Evolutionary conservation across 805 yeast genomes (phyloP).

Genomic region (Wickerhamiella kurtzmanii): DNA sequence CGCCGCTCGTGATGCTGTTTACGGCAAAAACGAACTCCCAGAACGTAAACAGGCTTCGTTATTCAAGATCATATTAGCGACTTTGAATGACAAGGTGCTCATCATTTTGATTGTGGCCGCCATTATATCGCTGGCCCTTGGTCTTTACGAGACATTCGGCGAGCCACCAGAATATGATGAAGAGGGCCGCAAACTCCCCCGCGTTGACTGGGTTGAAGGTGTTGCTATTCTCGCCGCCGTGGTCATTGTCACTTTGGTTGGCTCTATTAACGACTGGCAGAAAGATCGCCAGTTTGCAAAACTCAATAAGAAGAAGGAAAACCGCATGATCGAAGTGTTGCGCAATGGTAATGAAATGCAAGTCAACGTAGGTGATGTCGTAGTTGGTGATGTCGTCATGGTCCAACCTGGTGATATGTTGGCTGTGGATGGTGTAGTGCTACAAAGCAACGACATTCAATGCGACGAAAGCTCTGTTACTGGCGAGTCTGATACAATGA

Average conservation of each 20-base stretch:
- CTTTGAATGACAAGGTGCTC: conserved; percentile 82
- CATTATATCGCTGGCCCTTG: conserved; percentile 73
- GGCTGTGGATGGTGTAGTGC: conserved; percentile 73
- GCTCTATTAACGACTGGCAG: conserved; percentile 92
- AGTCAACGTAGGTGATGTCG: conserved; percentile 57
- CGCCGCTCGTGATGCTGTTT: conserved; percentile 32
- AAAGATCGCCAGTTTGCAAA: conserved; percentile 87
- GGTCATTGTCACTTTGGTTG: conserved; percentile 77
- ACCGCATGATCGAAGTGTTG: conserved; percentile 61
- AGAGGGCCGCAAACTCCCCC: conserved; percentile 63
- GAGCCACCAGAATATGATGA: conserved; percentile 64
- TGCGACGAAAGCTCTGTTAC: conserved; percentile 89
- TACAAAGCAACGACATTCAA: conserved; percentile 56
- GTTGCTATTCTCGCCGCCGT: conserved; percentile 93
- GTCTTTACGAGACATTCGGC: conserved; percentile 84
- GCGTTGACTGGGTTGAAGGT: conserved; percentile 98
- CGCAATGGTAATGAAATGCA: conserved; percentile 57
- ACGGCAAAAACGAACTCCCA: conserved; percentile 64
- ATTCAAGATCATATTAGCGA: conserved; percentile 56
- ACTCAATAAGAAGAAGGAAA: conserved; percentile 77
- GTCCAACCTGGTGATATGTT: conserved; percentile 90
- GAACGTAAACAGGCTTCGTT: conserved; percentile 57
- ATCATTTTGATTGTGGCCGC: conserved; percentile 79
- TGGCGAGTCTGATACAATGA: conserved; percentile 82
- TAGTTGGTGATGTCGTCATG: conserved; percentile 74